phyloP scores from a whole-genome alignment of 345 rosid species.

The Bruguiera sexangula region DNA sequence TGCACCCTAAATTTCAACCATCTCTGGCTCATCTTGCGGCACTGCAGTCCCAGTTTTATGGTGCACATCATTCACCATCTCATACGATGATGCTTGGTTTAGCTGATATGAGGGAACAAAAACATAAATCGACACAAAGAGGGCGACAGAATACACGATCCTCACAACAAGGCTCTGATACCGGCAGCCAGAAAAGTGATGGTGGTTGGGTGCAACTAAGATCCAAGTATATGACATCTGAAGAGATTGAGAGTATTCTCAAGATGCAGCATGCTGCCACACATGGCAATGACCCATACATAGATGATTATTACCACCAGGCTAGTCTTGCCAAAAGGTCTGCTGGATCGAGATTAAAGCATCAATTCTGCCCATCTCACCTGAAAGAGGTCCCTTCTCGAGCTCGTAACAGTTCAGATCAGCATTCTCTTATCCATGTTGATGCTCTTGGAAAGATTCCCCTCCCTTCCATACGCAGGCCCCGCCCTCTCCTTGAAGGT shows the following conservation, averaged over 20 bases:
- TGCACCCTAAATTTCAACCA: constrained; percentile 49
- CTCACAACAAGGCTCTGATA: constrained; percentile 71
- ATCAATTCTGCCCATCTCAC: constrained; percentile 77
- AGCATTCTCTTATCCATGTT: constrained; percentile 47
- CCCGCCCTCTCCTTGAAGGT: constrained; percentile 68
- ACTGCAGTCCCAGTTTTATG: constrained; percentile 66
- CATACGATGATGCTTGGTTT: constrained; percentile 53
- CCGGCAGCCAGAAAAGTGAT: constrained; percentile 79
- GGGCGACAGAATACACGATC: constrained; percentile 53
- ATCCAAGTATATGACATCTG: constrained; percentile 92
- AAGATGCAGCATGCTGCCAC: constrained; percentile 96
- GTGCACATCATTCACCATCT: constrained; percentile 54
- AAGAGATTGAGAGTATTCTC: constrained; percentile 93
- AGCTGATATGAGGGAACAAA: constrained; percentile 60
- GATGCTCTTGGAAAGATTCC: constrained; percentile 66
- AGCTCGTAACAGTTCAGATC: constrained; percentile 64
- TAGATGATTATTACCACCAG: constrained; percentile 94
- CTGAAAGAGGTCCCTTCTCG: constrained; percentile 75
- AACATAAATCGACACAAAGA: constrained; percentile 64
- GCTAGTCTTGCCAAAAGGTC: constrained; percentile 71
- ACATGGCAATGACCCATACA: constrained; percentile 75
- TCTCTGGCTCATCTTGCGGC: constrained; percentile 75
- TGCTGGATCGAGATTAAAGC: constrained; percentile 52
- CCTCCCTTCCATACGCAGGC: constrained; percentile 59
- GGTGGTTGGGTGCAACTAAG: constrained; percentile 59